Evolutionary conservation across 2,329 filamentous ascomycete species (phyloP).

Genomic region (Neofusicoccum cordaticola): DNA sequence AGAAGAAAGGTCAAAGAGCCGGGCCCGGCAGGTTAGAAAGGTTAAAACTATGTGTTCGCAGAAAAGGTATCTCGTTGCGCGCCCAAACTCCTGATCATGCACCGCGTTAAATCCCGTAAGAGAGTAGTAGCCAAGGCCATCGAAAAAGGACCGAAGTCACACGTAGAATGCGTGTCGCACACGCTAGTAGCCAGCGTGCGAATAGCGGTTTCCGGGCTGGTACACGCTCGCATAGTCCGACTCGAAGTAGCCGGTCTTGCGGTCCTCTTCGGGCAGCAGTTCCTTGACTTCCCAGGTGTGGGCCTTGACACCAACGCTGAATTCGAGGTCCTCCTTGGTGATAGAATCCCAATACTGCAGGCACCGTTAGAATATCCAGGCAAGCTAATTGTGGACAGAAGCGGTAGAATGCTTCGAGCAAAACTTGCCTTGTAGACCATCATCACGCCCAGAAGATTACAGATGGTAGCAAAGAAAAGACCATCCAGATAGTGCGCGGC

Average conservation of each 20-base stretch:
- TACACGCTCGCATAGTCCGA: conserved; percentile 55
- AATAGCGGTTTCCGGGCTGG: conserved; percentile 30
- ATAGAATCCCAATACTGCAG: conserved; percentile 96
- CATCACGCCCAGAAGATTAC: conserved; percentile 94
- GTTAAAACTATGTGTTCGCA: background rate
- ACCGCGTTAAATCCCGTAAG: background rate
- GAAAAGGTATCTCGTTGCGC: background rate
- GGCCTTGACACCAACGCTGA: conserved; percentile 90
- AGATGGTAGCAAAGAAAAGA: conserved; percentile 88
- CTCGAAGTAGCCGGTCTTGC: conserved; percentile 69
- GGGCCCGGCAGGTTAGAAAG: background rate
- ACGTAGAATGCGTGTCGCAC: background rate
- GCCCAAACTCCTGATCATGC: background rate
- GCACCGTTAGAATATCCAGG: conserved; percentile 13
- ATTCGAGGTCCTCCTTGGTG: conserved; percentile 96
- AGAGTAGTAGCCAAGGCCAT: background rate
- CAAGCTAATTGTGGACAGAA: background rate
- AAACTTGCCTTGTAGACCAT: conserved; percentile 92
- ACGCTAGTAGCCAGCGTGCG: conserved; percentile 17
- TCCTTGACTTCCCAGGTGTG: conserved; percentile 99
- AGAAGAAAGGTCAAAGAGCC: background rate
- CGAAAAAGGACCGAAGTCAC: background rate
- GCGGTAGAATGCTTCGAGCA: background rate
- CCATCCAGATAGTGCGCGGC: conserved; percentile 93
- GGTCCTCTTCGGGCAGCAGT: conserved; percentile 71